Evolutionary conservation across 306 rosid species (phyloP).

Genomic region (Vicia villosa): DNA sequence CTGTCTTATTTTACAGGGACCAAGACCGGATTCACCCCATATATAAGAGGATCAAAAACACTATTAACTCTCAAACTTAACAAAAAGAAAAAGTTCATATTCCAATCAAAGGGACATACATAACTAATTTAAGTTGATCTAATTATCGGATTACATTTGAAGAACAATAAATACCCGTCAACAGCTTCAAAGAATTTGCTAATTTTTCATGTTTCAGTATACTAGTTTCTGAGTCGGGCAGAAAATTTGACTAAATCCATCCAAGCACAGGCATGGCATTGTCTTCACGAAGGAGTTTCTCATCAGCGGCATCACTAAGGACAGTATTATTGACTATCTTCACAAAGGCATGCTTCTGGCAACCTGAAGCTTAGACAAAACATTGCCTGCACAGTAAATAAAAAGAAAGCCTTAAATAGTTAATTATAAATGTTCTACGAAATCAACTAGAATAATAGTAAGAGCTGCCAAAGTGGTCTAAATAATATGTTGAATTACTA

Average conservation of each 20-base stretch:
- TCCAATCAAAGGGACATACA: background rate
- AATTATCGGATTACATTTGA: background rate
- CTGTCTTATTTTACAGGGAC: too few relatives aligned
- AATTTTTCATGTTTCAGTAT: too few relatives aligned
- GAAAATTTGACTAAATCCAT: too few relatives aligned
- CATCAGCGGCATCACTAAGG: constrained; percentile 25
- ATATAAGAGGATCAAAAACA: too few relatives aligned
- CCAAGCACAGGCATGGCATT: too few relatives aligned
- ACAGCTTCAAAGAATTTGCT: too few relatives aligned
- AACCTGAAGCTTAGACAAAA: constrained; percentile 73
- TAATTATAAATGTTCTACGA: background rate
- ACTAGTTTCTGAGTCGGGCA: too few relatives aligned
- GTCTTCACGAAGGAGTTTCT: background rate
- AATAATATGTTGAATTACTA: constrained; percentile 9
- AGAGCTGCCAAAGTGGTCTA: background rate
- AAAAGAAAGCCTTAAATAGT: constrained; percentile 16
- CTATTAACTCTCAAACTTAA: background rate
- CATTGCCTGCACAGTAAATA: constrained; percentile 70
- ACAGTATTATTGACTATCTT: constrained; percentile 34
- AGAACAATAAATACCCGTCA: background rate
- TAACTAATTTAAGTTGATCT: background rate
- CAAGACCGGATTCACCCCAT: too few relatives aligned
- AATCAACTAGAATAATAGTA: constrained; percentile 6
- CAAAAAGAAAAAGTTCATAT: background rate
- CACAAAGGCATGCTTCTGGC: constrained; percentile 53